Evolutionary conservation across 305 asterid genomes (phyloP).

Genomic region (Fraxinus greggii): DNA sequence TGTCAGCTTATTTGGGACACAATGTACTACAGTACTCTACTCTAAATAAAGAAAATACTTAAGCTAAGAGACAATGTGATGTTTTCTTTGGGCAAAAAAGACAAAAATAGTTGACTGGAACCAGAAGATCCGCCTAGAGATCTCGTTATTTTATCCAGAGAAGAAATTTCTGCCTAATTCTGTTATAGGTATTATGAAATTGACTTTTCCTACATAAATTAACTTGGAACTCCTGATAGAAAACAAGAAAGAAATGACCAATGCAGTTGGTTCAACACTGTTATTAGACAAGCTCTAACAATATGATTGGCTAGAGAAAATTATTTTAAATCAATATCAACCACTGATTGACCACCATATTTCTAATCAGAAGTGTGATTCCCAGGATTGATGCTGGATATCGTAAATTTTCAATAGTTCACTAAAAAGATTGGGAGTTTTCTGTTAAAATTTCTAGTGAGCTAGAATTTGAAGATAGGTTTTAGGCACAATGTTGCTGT

Average conservation of each 20-base stretch:
- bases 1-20: not conserved
- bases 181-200: not conserved
- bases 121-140: not conserved
- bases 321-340: too few species aligned
- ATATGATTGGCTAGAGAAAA: not conserved
- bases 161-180: not conserved
- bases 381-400: not conserved
- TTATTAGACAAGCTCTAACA: constrained; percentile 1
- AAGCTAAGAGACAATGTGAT: not conserved
- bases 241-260: not conserved
- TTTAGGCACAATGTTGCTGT: not conserved
- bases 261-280: not conserved
- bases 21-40: not conserved
- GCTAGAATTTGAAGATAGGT: not conserved
- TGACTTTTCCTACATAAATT: not conserved
- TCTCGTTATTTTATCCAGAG: not conserved
- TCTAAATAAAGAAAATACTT: not conserved
- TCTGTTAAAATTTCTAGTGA: not conserved
- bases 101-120: not conserved
- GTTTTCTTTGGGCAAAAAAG: not conserved
- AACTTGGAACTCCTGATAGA: not conserved
- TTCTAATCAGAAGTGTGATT: not conserved
- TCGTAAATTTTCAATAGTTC: not conserved
- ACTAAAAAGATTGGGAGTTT: not conserved
- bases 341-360: not conserved